Percentiles rank a stretch among this genome's conserved stretches.
These are phyloP conservation scores for Suhomyces taliae DNA, from an alignment of 1,139 yeast genomes.

Conservation along the genomic window DNA sequence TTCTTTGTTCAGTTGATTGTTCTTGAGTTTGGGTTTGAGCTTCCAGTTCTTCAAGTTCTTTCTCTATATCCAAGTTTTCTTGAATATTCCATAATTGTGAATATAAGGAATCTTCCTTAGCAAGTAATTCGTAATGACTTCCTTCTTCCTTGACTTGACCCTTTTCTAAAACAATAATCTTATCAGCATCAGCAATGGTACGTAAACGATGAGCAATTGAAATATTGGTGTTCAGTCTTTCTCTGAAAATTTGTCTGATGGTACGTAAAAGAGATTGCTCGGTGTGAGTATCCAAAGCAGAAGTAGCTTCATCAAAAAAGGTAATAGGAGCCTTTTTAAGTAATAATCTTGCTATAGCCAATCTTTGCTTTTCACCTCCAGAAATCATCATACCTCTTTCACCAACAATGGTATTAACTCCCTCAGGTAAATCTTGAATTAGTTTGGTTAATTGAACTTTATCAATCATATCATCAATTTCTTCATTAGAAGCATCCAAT, in stretches of 20 bases:
- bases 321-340: slow-evolving; percentile 85
- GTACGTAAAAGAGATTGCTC: slow-evolving; percentile 82
- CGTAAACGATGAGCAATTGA: slow-evolving; percentile 93
- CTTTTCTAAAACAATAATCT: slow-evolving; percentile 79
- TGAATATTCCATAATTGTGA: slow-evolving; percentile 87
- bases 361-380: slow-evolving; percentile 96
- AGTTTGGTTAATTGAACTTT: slow-evolving; percentile 69
- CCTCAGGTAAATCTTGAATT: slow-evolving; percentile 76
- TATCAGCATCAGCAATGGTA: slow-evolving; percentile 92
- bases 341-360: slow-evolving; percentile 87
- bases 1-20: neutral
- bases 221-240: slow-evolving; percentile 67
- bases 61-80: slow-evolving; percentile 66
- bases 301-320: slow-evolving; percentile 95
- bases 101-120: slow-evolving; percentile 59
- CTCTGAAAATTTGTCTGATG: slow-evolving; percentile 60
- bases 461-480: slow-evolving; percentile 61
- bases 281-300: slow-evolving; percentile 95
- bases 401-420: slow-evolving; percentile 86
- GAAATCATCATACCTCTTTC: slow-evolving; percentile 98
- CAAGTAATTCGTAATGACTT: slow-evolving; percentile 62
- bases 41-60: slow-evolving; percentile 15
- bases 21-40: neutral
- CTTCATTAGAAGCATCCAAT: slow-evolving; percentile 69
- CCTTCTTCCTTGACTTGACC: slow-evolving; percentile 91